These are phyloP conservation scores for Umbelopsis sp. DNA, from an alignment of 192 early-diverging fungal species.

Conservation along the genomic window DNA sequence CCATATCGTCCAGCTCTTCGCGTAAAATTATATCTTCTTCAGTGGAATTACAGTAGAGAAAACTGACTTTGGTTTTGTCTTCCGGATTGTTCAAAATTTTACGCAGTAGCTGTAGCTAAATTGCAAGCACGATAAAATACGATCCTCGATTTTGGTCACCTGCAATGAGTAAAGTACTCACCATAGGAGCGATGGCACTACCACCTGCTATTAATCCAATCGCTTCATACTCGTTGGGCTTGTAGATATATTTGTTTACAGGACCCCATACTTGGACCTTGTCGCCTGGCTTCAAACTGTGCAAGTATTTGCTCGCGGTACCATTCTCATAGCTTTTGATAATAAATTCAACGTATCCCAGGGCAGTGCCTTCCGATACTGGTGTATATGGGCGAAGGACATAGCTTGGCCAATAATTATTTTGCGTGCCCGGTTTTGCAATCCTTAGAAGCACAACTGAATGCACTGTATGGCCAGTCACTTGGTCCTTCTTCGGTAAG, in stretches of 20 bases:
- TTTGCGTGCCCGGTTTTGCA: not conserved
- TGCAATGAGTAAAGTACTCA: conserved; percentile 35
- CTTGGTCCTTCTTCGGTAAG: not conserved
- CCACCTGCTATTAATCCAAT: not conserved
- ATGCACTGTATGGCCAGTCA: not conserved
- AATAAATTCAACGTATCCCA: not conserved
- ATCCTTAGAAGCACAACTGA: not conserved
- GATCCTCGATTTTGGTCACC: too few species aligned
- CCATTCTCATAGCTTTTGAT: conserved; percentile 33
- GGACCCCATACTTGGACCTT: conserved; percentile 36
- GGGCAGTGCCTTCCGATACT: not conserved
- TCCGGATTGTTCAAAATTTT: conserved; percentile 61
- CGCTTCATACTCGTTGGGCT: not conserved
- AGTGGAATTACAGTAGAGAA: conserved; percentile 67
- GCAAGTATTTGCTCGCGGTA: conserved; percentile 58
- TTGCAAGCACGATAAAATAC: conserved; percentile 39
- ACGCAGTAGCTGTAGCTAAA: conserved; percentile 70
- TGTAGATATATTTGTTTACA: not conserved
- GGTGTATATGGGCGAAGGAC: not conserved
- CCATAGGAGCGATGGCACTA: conserved; percentile 9
- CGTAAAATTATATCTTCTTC: conserved; percentile 70
- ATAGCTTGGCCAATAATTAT: conserved; percentile 8
- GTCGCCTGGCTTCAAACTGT: conserved; percentile 66
- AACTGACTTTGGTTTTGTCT: conserved; percentile 69
- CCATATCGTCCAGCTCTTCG: conserved; percentile 58